Percentiles rank a stretch among this genome's conserved stretches.
These are phyloP conservation scores for Lophiotrema nucula DNA, from an alignment of 495 filamentous ascomycete species.

Conservation along the genomic window DNA sequence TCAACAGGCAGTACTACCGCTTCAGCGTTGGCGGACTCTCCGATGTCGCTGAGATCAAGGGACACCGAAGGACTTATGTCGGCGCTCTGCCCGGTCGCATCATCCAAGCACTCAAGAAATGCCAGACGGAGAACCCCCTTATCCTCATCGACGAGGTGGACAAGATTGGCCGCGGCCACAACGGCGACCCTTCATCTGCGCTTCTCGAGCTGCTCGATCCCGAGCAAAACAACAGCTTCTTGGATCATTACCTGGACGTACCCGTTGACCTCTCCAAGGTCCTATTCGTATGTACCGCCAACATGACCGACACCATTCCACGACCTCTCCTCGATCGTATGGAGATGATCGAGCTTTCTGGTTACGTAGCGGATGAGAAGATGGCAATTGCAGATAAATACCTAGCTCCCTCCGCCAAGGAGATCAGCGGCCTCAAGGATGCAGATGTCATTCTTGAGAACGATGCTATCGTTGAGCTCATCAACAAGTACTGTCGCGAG, in stretches of 20 bases:
- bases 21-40: slow-evolving; percentile 97
- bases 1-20: slow-evolving; percentile 94
- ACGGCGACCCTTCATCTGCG: slow-evolving; percentile 94
- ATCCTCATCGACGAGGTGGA: slow-evolving; percentile 97
- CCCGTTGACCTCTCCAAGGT: slow-evolving; percentile 98
- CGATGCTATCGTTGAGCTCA: slow-evolving; percentile 89
- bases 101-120: slow-evolving; percentile 98
- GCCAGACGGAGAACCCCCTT: slow-evolving; percentile 95
- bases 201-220: slow-evolving; percentile 93
- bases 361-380: slow-evolving; percentile 98
- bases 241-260: slow-evolving; percentile 99
- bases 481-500: slow-evolving; percentile 97
- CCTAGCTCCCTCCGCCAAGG: slow-evolving; percentile 85
- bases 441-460: slow-evolving; percentile 82
- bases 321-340: slow-evolving; percentile 92
- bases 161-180: slow-evolving; percentile 93
- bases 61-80: slow-evolving; percentile 94
- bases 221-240: slow-evolving; percentile 94
- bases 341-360: slow-evolving; percentile 96
- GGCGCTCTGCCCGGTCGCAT: slow-evolving; percentile 94
- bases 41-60: slow-evolving; percentile 99
- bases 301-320: slow-evolving; percentile 98
- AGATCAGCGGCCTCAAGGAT: slow-evolving; percentile 84
- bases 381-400: slow-evolving; percentile 97
- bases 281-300: slow-evolving; percentile 97